Percentiles rank a stretch among this genome's conserved stretches.
phyloP scores from a whole-genome alignment of 2,329 filamentous ascomycete genomes.

The Cercospora sp. region DNA sequence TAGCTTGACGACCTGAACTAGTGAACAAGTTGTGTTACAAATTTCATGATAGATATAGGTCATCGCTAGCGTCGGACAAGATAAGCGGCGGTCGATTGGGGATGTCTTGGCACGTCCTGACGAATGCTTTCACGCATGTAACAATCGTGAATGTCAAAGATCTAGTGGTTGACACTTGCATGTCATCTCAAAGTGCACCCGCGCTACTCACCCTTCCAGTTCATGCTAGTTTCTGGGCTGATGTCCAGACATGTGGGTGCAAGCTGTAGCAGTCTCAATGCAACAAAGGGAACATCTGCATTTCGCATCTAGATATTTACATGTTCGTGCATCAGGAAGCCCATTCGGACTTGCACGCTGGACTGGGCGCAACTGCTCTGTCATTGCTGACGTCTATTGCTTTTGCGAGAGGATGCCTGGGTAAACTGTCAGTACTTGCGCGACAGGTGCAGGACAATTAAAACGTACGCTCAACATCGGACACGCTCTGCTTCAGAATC shows the following conservation, averaged over 20 bases:
- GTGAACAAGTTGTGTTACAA: background rate
- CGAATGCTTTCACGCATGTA: background rate
- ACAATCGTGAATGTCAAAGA: background rate
- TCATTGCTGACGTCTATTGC: conserved; percentile 19
- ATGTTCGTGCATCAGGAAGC: conserved; percentile 11
- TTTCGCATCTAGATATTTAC: conserved; percentile 32
- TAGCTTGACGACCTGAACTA: background rate
- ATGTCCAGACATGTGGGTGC: background rate
- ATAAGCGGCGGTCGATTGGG: background rate
- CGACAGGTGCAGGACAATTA: background rate
- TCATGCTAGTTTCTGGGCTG: background rate
- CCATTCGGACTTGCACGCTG: conserved; percentile 6
- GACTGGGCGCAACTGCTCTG: conserved; percentile 6
- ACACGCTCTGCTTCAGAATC: conserved; percentile 94
- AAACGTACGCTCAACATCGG: conserved; percentile 87
- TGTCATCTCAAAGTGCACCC: background rate
- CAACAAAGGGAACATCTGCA: conserved; percentile 26
- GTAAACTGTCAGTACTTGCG: conserved; percentile 8
- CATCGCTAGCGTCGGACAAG: background rate
- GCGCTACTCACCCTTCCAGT: background rate
- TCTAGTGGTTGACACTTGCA: background rate
- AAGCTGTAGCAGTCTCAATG: background rate
- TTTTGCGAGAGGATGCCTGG: conserved; percentile 33
- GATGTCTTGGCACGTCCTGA: background rate
- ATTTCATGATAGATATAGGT: background rate